Base-by-base conservation (phyloP, 768 basidiomycete species). In the Inosperma sp. region DNA sequence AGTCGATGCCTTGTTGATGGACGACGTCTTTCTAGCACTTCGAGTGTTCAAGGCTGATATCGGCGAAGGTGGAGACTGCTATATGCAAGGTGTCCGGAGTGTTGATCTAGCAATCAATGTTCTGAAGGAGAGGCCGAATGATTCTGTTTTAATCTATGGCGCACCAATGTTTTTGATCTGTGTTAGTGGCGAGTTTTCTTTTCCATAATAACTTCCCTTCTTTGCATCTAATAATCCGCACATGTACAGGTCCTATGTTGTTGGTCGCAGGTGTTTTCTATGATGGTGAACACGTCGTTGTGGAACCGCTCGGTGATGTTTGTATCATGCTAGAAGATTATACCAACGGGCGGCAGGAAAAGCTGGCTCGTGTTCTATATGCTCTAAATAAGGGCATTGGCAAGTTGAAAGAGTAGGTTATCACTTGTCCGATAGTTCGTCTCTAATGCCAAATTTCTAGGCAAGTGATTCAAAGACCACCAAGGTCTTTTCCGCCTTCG, bases 111-210 rank as follows among this genome's bases (percentile, higher is more conserved):
- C n/a, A n/a, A n/a, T n/a, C n/a, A n/a, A n/a, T n/a, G n/a, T n/a
- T n/a, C n/a, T n/a, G n/a, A n/a, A n/a, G n/a, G n/a, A n/a, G n/a
- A n/a, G n/a, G n/a, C n/a, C n/a, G n/a, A n/a, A n/a, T n/a, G n/a
- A n/a, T n/a, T n/a, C n/a, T n/a, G n/a, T n/a, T n/a, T 35, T 5
- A 10, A 21, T 17, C 10, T 41, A 39, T 31, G 48, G 48, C 9
- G 48, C 39, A 7, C 26, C 48, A 2, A 41, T 14, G 27, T 41
- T 49, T 14, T 22, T 49, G 26, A 19, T 49, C 19, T 49, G 48
- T n/a, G 26, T 29, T 5, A 29, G 16, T 36, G 48, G 47, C 36
- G 17, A 35, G 35, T 22, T 23, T 13, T 19, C 19, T 22, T 22
- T 41, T 23, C 12, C n/a, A n/a, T n/a, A n/a, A n/a, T n/a, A 17